Conservation (phyloP, 1,284 basidiomycete genomes). For the Rhodofomes roseus region DNA sequence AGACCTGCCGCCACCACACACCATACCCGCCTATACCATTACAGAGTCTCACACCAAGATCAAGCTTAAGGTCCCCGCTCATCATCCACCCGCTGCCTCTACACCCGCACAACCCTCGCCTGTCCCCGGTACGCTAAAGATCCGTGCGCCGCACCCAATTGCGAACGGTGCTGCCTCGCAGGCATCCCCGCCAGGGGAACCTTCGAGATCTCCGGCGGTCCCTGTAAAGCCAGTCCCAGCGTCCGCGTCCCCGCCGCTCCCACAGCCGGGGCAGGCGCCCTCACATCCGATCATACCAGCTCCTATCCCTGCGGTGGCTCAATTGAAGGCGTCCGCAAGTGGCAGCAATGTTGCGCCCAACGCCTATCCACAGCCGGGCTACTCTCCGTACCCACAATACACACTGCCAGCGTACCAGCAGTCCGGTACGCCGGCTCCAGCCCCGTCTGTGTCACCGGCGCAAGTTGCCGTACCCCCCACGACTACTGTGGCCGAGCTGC, state of each 20-base stretch:
- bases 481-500: constrained; percentile 31
- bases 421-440: constrained; percentile 12
- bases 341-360: constrained; percentile 13
- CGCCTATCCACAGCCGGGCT: constrained; percentile 7
- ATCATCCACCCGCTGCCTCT: constrained; percentile 21
- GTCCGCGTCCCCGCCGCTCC: constrained; percentile 23
- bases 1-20: constrained; percentile 63
- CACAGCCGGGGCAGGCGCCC: constrained; percentile 12
- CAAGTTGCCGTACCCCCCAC: constrained; percentile 15
- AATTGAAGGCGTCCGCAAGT: constrained; percentile 6
- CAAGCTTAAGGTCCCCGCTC: constrained; percentile 57
- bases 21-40: constrained; percentile 52
- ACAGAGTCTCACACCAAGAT: constrained; percentile 54
- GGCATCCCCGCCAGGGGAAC: not conserved
- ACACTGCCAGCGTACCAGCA: constrained; percentile 44
- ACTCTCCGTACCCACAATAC: constrained; percentile 31
- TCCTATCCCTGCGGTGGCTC: constrained; percentile 8
- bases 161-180: constrained; percentile 2
- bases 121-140: constrained; percentile 8
- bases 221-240: constrained; percentile 9
- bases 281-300: constrained; percentile 9
- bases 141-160: constrained; percentile 8
- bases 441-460: not conserved
- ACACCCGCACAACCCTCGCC: constrained; percentile 16
- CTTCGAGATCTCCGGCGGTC: constrained; percentile 12